Percentiles rank a stretch among this genome's conserved stretches.
Conservation (phyloP, 2,329 filamentous ascomycete genomes). For the Trichoderma sp. region DNA sequence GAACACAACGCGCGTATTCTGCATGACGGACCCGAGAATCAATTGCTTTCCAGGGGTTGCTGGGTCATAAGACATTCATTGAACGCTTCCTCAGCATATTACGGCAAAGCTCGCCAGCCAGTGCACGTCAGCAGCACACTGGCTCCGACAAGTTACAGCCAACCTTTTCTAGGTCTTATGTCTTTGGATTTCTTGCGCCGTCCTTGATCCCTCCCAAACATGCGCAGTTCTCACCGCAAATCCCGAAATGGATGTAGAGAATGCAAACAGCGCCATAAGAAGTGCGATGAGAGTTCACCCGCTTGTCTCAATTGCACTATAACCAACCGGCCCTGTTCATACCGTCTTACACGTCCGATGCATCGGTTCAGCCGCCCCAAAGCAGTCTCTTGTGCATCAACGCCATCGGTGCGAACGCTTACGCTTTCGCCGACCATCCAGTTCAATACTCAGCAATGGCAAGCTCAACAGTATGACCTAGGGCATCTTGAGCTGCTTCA, state of each 20-base stretch:
- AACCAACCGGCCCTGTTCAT: constrained; percentile 37
- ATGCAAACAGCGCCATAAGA: constrained; percentile 38
- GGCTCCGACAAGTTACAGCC: not conserved
- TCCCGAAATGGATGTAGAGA: constrained; percentile 37
- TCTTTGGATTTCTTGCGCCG: not conserved
- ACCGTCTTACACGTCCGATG: constrained; percentile 12
- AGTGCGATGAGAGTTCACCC: constrained; percentile 41
- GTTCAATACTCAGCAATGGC: constrained; percentile 4
- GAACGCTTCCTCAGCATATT: not conserved
- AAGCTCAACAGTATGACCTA: constrained; percentile 34
- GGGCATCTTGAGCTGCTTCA: constrained; percentile 36
- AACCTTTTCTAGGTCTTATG: not conserved
- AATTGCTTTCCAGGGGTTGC: not conserved
- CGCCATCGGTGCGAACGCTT: not conserved
- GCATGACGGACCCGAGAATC: not conserved
- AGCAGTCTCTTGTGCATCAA: not conserved
- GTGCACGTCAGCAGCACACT: not conserved
- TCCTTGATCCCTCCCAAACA: not conserved
- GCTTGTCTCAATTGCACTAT: constrained; percentile 38
- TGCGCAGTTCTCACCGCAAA: constrained; percentile 33
- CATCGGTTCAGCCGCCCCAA: not conserved
- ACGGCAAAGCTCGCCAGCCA: not conserved
- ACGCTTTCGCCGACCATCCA: not conserved
- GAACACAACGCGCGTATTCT: not conserved
- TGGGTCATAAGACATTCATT: not conserved